Base-by-base conservation (phyloP, 2,329 filamentous ascomycete species). In the Fusarium citri region DNA sequence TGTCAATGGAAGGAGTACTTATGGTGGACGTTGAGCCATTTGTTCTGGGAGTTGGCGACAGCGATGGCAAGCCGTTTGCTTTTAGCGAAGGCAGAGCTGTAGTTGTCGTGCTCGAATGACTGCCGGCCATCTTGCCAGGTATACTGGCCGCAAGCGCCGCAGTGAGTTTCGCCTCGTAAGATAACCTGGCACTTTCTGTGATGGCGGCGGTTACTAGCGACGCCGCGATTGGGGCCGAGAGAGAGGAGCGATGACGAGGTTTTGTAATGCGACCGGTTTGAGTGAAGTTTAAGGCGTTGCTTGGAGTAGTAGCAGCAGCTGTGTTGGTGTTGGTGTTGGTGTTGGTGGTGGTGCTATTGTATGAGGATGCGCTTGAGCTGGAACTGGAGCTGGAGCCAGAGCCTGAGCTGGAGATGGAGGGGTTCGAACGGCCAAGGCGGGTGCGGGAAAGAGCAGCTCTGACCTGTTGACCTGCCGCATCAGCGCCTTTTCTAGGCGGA, bases 231-330 rank as follows among this genome's bases (percentile, higher is more conserved):
- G 72, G 66, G 37, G 67, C 64, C 3, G 72, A 74, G 28, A 67
- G 67, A 46, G 70, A 69, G 16, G 63, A 59, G 7, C 66, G 66
- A 48, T 76, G 74, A 20, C 71, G 64, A 30, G 64, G 46, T 60
- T 77, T 77, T 49, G 67, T 72, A 58, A 77, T 68, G 63, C 76
- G 73, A 26, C 76, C 74, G 9, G 65, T 61, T 45, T 76, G 74
- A 16, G 68, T 74, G 41, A 72, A 58, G 57, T 56, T 66, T 53
- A 64, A 41, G 31, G 22, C 37, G 40, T 69, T 68, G 55, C 6
- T 43, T 12, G 23, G 40, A 18, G 40, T 18, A 34, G 60, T 7
- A 46, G 47, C 31, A 48, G 49, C 15, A 37, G 37, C 15, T 41
- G 41, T 53, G 60, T 20, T 48, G n/a, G n/a, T n/a, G n/a, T n/a